Evolutionary conservation across 179 eudicot genomes (phyloP), one percentile per base, ranked within the genome.

Genomic region (Vitellaria paradoxa): DNA sequence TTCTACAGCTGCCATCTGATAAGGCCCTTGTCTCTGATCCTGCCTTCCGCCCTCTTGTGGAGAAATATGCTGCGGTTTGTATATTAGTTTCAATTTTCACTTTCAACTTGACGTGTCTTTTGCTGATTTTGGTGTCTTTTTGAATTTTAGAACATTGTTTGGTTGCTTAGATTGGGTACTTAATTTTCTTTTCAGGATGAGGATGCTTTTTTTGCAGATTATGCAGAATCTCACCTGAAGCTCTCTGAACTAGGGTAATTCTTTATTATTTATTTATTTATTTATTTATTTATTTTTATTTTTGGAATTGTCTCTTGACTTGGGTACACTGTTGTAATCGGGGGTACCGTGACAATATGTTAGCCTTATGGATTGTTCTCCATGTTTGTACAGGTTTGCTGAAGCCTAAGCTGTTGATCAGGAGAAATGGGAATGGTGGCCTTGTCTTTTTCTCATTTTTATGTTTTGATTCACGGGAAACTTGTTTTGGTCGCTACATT

Each of bases 61-160:
- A 95, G 80, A 95, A 90, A 93, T 95, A 95, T 82, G 97, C 97
- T 14, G 93, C 89, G 70, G 98, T 94, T 68, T 62, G 92, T 80
- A 56, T 17, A 63, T 60, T 57, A 8, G 0, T 11, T 65, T 53
- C 4, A 21, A n/a, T 40, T 40, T n/a, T 13, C 60, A 17, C 17
- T 10, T 62, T 24, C 7, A 10, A 74, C 7, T 9, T 10, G 7
- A 9, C 11, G 10, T n/a, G 2, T 6, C 4, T 73, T 23, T 73
- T 5, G 8, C 7, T 30, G 7, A 3, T 42, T 4, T 12, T 0
- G 23, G 23, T 72, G 30, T 10, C 21, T 37, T 17, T 37, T 17
- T 37, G 17, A 55, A 53, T 26, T 13, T 26, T 21, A 23, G 9
- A 18, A 4, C 9, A 37, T 50, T 24, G 23, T 17, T 20, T 14